phyloP scores from a whole-genome alignment of 1,139 yeast species.

The Geotrichum bryndzae region DNA sequence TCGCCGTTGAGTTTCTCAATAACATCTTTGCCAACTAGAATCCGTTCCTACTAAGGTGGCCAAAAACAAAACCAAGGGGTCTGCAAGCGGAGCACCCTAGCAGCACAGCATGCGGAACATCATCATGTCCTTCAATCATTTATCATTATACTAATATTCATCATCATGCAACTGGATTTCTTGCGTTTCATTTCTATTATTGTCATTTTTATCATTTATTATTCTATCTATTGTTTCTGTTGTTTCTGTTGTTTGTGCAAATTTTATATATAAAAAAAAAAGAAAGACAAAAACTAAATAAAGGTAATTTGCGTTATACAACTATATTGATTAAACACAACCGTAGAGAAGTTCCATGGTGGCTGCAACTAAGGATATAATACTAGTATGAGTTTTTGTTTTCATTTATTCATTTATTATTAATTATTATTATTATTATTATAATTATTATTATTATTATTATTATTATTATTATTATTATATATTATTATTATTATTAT shows the following conservation, averaged over 20 bases:
- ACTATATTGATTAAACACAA: too few species aligned
- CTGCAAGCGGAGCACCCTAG: too few species aligned
- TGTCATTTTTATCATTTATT: background rate
- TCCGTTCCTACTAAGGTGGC: background rate
- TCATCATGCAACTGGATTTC: background rate
- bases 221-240: background rate
- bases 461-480: too few species aligned
- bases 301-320: too few species aligned
- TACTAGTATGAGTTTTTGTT: background rate
- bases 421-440: too few species aligned
- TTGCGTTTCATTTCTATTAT: background rate
- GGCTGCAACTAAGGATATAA: background rate
- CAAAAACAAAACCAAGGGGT: too few species aligned
- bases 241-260: background rate
- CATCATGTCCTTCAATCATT: background rate
- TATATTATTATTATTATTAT: too few species aligned
- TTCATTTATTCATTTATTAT: background rate
- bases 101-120: too few species aligned
- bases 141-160: background rate
- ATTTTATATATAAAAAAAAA: too few species aligned
- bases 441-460: too few species aligned
- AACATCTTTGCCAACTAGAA: slow-evolving; percentile 21
- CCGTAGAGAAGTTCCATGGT: too few species aligned
- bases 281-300: too few species aligned
- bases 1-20: slow-evolving; percentile 25